These are phyloP conservation scores for Solanum chmielewskii DNA, from an alignment of 257 asterid genomes.

Conservation along the genomic window DNA sequence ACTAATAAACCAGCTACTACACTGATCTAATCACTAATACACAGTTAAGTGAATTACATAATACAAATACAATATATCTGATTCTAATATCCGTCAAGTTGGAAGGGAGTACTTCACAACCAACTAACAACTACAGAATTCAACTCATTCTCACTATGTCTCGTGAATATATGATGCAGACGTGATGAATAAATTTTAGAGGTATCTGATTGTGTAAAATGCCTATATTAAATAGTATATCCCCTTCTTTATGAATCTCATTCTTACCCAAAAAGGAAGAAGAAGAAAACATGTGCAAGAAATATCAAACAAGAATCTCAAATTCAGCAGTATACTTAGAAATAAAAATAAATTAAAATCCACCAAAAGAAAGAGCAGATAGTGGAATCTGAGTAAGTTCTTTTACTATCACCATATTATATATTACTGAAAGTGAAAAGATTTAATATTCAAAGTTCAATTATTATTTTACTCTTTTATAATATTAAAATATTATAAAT, in stretches of 20 bases:
- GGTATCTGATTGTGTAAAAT: neutral
- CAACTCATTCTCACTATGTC: neutral
- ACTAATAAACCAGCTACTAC: too few species aligned
- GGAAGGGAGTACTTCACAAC: too few species aligned
- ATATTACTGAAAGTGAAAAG: too few species aligned
- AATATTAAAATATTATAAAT: too few species aligned
- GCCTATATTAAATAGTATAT: too few species aligned
- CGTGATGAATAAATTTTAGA: neutral
- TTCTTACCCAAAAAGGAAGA: neutral
- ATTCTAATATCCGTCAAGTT: too few species aligned
- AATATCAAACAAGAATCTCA: neutral
- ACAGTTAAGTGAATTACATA: neutral
- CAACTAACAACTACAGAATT: neutral
- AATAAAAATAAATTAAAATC: neutral
- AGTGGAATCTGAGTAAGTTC: neutral
- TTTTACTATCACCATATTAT: neutral
- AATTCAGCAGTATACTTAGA: neutral
- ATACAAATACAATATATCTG: too few species aligned
- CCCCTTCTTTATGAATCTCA: neutral
- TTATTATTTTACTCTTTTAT: too few species aligned
- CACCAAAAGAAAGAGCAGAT: neutral
- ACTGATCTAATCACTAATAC: too few species aligned
- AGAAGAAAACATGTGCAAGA: neutral
- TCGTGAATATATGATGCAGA: neutral
- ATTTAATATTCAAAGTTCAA: too few species aligned